Base-by-base conservation (phyloP, 306 rosid genomes). In the Vigna nakashimae region DNA sequence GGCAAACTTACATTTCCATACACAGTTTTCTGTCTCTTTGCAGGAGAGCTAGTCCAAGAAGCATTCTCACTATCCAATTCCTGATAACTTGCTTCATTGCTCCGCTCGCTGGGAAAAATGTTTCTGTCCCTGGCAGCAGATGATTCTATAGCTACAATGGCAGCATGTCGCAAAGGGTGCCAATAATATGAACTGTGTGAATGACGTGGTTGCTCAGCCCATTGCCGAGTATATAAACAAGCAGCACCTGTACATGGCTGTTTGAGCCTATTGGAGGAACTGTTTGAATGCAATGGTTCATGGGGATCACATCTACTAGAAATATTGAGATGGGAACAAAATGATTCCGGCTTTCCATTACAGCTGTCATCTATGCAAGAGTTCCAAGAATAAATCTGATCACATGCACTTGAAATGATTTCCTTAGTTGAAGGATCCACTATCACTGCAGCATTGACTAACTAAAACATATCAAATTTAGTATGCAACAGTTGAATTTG, bases 131-230 rank as follows among this genome's bases (percentile, higher is more conserved):
- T 85, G 64, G 92, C 90, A 64, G 98, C 93, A 73, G 97, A 92
- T 80, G 92, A 86, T 86, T 92, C 98, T 67, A 95, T 89, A 66
- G 93, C 96, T 38, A 90, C 97, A 69, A 91, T 78, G 60, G 97
- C 88, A 82, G 97, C 97, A 86, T 95, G 98, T 13, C 73, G 87
- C 78, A 95, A 80, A 76, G 98, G 98, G 79, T 92, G 97, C 58
- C 86, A 86, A 69, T 42, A 56, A 78, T 73, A 73, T 64, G 86
- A 92, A 74, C 77, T 82, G 36, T 75, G 67, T 43, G 58, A 30
- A 76, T 36, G 74, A 48, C 65, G 63, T 77, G 84, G 78, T 82
- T 88, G 87, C 76, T 88, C 88, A 69, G 84, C 62, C 98, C 98
- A 95, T 43, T 20, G 78, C 91, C 91, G 84, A 62, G 98, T 97